phyloP scores from a whole-genome alignment of 2,329 filamentous ascomycete species.

The Aspergillus versicolor region DNA sequence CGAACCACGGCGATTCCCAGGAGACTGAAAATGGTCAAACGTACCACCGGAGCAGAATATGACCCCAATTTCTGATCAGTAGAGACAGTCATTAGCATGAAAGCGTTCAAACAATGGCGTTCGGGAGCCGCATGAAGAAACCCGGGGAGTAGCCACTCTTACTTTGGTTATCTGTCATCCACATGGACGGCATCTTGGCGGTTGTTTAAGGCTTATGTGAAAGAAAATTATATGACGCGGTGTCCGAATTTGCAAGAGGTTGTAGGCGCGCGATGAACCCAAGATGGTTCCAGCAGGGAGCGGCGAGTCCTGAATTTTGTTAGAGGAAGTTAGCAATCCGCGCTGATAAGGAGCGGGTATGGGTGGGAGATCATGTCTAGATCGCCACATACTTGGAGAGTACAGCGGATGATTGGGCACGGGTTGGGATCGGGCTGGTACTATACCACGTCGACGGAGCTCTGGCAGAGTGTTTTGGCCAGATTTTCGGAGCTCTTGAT shows the following conservation, averaged over 20 bases:
- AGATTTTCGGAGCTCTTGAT: neutral
- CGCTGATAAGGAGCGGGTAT: conserved; percentile 3
- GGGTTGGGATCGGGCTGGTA: neutral
- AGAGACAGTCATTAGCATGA: conserved; percentile 19
- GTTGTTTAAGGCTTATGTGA: neutral
- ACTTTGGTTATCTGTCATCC: conserved; percentile 96
- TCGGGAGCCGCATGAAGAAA: neutral
- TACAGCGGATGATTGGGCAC: neutral
- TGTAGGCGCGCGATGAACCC: neutral
- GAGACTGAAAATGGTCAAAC: conserved; percentile 39
- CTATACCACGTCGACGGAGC: neutral
- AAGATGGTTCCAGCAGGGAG: neutral
- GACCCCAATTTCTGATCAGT: conserved; percentile 80
- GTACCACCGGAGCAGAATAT: conserved; percentile 96
- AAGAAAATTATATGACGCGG: neutral
- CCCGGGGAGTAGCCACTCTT: conserved; percentile 36
- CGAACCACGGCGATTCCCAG: neutral
- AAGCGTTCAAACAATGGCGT: neutral
- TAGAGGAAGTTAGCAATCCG: conserved; percentile 3
- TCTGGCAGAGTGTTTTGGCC: neutral
- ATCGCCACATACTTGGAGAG: neutral
- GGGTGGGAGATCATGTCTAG: neutral
- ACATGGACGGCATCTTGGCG: conserved; percentile 78
- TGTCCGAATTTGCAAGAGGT: neutral
- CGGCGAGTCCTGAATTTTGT: neutral